Base-by-base conservation (phyloP, 345 rosid genomes). In the Murraya koenigii region DNA sequence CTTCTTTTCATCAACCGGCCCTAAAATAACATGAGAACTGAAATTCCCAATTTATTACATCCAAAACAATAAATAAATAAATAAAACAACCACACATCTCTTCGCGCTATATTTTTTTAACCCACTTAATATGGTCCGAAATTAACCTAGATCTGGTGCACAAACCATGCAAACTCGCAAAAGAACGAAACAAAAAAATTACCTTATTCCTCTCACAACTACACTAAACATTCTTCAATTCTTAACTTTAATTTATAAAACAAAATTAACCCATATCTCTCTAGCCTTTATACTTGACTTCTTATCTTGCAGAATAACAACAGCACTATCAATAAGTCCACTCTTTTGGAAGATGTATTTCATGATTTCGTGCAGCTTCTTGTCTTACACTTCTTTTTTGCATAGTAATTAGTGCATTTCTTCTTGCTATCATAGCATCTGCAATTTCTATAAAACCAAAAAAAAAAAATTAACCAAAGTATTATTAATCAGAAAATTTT, bases 291-390 rank as follows among this genome's bases (percentile, higher is more conserved):
- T 44, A 35, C 59, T 76, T 59, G n/a, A 36, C 3, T 33, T 36
- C 13, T 14, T 11, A 17, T 13, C 19, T 26, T 2, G 2, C 58
- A 59, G 49, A 77, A 76, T 19, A 71, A 76, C 69, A 28, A 0
- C 35, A 33, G 0, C 9, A 65, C n/a, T 14, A 0, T 89, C 86
- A 88, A 59, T 92, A 92, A 2, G 83, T 88, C 94, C 95, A 90
- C 55, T 93, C 95, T 61, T 89, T 88, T 20, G 91, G 97, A 36
- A 93, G 82, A 38, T 74, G 80, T 75, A 80, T 44, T 72, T 88
- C 93, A 61, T 86, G 85, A 65, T 49, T 83, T 49, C 82, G 32
- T 3, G 66, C 58, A 38, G 72, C 73, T 1, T 79, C 89, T 6
- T 75, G 67, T 63, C 80, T 76, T 19, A 79, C 28, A 32, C 62